Evolutionary conservation across 495 filamentous ascomycete genomes (phyloP).

Genomic region (Antarctomyces pellizariae): DNA sequence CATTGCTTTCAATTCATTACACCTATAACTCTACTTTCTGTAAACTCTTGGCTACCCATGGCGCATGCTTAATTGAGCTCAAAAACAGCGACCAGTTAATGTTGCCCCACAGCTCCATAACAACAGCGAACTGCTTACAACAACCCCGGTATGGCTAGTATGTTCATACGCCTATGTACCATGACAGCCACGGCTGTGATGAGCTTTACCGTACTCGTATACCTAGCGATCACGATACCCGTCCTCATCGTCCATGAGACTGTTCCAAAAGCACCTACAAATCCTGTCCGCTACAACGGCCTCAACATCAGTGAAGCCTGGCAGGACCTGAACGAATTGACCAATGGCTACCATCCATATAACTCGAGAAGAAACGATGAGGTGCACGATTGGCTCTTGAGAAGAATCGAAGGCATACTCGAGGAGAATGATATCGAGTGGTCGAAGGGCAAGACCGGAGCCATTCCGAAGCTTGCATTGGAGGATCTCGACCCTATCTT

Average conservation of each 20-base stretch:
- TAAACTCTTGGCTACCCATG: no score
- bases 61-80: no score
- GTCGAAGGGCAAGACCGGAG: slow-evolving; percentile 9
- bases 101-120: no score
- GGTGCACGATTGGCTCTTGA: slow-evolving; percentile 52
- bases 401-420: slow-evolving; percentile 43
- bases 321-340: slow-evolving; percentile 56
- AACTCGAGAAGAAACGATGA: slow-evolving; percentile 68
- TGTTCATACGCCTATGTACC: no score
- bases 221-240: slow-evolving; percentile 43
- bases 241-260: slow-evolving; percentile 52
- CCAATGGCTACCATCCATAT: slow-evolving; percentile 62
- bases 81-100: no score
- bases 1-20: no score
- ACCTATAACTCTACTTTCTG: no score
- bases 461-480: slow-evolving; percentile 6
- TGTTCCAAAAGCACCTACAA: slow-evolving; percentile 43
- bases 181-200: slow-evolving; percentile 53
- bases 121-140: no score
- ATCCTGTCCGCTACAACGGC: slow-evolving; percentile 28
- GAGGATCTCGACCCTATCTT: neutral
- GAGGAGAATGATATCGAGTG: slow-evolving; percentile 25
- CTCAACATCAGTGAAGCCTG: slow-evolving; percentile 68
- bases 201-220: slow-evolving; percentile 42
- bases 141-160: no score